Conservation (phyloP, 768 basidiomycete species). For the Fomitopsis serialis region DNA sequence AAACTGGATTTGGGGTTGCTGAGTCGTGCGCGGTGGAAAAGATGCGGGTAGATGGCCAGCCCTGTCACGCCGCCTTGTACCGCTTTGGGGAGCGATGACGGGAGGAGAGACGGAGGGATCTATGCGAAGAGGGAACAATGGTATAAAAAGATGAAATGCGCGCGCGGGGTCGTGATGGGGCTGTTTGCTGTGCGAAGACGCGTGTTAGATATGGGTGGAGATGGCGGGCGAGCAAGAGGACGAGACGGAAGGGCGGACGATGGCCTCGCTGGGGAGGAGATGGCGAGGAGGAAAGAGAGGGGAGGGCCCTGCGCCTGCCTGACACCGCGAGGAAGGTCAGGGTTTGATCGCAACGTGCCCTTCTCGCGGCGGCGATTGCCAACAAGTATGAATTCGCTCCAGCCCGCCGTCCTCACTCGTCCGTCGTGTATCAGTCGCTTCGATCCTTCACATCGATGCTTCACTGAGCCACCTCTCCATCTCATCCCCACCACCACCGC, state of each 20-base stretch:
- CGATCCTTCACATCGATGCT: constrained; percentile 6
- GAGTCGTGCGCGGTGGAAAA: constrained; percentile 25
- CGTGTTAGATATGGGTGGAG: constrained; percentile 28
- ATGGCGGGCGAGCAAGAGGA: constrained; percentile 1
- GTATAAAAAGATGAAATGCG: constrained; percentile 48
- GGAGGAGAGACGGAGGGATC: constrained; percentile 14
- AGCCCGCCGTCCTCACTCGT: constrained; percentile 13
- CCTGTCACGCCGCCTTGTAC: constrained; percentile 8
- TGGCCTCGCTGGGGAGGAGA: constrained; percentile 15
- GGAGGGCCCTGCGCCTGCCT: constrained; percentile 47
- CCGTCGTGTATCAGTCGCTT: constrained; percentile 17
- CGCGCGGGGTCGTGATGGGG: constrained; percentile 55
- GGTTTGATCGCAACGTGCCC: constrained; percentile 83
- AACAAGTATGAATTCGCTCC: constrained; percentile 14
- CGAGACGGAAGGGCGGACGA: constrained; percentile 1
- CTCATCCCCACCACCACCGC: no score
- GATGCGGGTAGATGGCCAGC: constrained; percentile 27
- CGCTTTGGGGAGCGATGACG: constrained; percentile 15
- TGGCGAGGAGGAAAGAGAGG: constrained; percentile 43
- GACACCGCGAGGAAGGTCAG: constrained; percentile 33
- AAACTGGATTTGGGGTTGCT: constrained; percentile 15
- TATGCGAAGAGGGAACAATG: constrained; percentile 21
- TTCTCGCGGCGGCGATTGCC: constrained; percentile 47
- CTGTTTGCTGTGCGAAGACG: constrained; percentile 17
- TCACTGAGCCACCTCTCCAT: no score